These are phyloP conservation scores for Stemphylium lycopersici DNA, from an alignment of 2,329 filamentous ascomycete species.

Conservation along the genomic window DNA sequence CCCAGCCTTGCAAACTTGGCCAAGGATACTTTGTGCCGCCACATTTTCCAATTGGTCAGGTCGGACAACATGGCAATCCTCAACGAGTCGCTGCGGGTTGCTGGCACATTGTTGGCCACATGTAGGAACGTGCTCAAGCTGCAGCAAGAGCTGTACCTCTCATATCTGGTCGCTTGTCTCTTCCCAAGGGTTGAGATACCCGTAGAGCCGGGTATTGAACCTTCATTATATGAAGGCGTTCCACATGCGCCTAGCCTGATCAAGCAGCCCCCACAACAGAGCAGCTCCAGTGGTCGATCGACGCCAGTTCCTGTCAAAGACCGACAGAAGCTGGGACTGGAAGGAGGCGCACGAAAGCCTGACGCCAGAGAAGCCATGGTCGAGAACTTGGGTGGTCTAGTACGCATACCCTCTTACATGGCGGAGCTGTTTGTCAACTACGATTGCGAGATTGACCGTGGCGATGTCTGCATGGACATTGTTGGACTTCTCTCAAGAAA, in stretches of 20 bases:
- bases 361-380: conserved; percentile 98
- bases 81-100: conserved; percentile 89
- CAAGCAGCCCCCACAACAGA: conserved; percentile 76
- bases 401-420: conserved; percentile 93
- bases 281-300: conserved; percentile 72
- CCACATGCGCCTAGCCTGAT: conserved; percentile 88
- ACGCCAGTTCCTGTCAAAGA: conserved; percentile 93
- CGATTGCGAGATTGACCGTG: conserved; percentile 90
- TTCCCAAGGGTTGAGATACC: conserved; percentile 96
- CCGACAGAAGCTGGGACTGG: conserved; percentile 87
- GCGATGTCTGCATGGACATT: conserved; percentile 94
- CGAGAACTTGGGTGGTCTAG: conserved; percentile 89
- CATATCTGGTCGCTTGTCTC: conserved; percentile 90
- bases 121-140: conserved; percentile 90
- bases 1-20: conserved; percentile 85
- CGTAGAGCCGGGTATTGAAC: conserved; percentile 86
- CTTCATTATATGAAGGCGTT: conserved; percentile 88
- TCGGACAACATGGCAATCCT: conserved; percentile 96
- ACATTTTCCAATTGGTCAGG: conserved; percentile 93
- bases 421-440: conserved; percentile 97
- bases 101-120: conserved; percentile 87
- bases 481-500: conserved; percentile 91
- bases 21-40: conserved; percentile 89
- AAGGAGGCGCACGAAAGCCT: conserved; percentile 88
- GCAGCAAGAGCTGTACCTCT: conserved; percentile 94